A percentile compares a stretch with the other conserved stretches of the same genome.
Evolutionary conservation across 495 filamentous ascomycete genomes (phyloP).

Genomic region (Penicillium herquei): DNA sequence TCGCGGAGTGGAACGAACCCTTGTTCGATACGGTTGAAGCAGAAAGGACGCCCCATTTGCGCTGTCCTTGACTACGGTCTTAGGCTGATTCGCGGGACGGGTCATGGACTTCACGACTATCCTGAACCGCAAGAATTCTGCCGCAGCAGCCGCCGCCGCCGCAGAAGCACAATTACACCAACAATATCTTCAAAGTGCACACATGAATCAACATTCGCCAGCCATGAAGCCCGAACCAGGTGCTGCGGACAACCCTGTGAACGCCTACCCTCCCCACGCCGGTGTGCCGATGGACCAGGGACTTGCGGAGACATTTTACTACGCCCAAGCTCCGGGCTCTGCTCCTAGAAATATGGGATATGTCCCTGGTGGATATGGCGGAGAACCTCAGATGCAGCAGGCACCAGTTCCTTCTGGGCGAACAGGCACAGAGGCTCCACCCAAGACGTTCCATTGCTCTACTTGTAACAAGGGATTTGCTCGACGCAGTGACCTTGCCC

Average conservation of each 20-base stretch:
- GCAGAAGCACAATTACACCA: conserved; percentile 52
- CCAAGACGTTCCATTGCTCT: conserved; percentile 88
- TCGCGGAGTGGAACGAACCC: conserved; percentile 7
- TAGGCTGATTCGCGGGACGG: conserved; percentile 36
- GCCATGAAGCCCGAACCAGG: conserved; percentile 66
- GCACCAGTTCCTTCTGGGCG: conserved; percentile 39
- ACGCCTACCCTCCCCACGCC: conserved; percentile 54
- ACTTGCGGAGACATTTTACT: conserved; percentile 27
- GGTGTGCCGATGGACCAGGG: conserved; percentile 44
- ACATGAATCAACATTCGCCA: conserved; percentile 43
- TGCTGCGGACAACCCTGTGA: conserved; percentile 62
- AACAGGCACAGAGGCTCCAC: conserved; percentile 49
- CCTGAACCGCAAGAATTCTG: conserved; percentile 61
- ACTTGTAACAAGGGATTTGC: conserved; percentile 93
- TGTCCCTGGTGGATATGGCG: conserved; percentile 39
- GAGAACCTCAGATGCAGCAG: conserved; percentile 33
- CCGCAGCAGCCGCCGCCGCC: conserved; percentile 45
- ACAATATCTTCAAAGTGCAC: conserved; percentile 52
- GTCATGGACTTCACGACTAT: conserved; percentile 73
- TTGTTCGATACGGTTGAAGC: not conserved
- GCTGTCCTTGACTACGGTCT: conserved; percentile 38
- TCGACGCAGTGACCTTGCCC: conserved; percentile 86
- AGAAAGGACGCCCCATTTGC: conserved; percentile 19
- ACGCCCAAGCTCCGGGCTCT: conserved; percentile 41
- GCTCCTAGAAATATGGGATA: conserved; percentile 54